Percentiles rank a stretch among this genome's conserved stretches.
Conservation (phyloP, 768 basidiomycete species). For the Mycena polygramma region DNA sequence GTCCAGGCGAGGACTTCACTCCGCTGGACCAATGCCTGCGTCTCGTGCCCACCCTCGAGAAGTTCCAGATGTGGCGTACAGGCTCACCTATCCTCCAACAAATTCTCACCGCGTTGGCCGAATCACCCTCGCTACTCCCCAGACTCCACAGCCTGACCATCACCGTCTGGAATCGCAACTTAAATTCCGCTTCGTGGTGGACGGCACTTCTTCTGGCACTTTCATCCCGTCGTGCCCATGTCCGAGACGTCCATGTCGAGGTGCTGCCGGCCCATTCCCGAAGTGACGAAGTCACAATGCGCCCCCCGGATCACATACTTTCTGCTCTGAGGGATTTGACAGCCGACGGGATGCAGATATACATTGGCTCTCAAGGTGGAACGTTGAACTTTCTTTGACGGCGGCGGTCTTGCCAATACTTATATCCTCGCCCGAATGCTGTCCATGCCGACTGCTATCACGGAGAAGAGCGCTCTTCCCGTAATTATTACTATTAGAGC, state of each 20-base stretch:
- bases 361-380: neutral
- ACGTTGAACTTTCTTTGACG: too few species aligned
- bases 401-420: too few species aligned
- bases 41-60: too few species aligned
- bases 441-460: too few species aligned
- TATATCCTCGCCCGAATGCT: too few species aligned
- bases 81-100: too few species aligned
- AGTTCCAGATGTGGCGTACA: too few species aligned
- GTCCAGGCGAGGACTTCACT: neutral
- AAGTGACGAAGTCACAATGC: too few species aligned
- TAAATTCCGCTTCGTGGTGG: neutral
- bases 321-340: neutral
- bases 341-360: neutral
- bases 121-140: neutral
- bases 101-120: neutral
- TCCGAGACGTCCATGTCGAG: neutral
- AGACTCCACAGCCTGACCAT: neutral
- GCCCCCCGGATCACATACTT: too few species aligned
- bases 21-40: too few species aligned
- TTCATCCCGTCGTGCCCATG: neutral
- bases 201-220: neutral
- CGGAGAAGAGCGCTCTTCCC: too few species aligned
- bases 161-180: neutral
- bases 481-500: too few species aligned
- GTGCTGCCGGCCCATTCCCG: neutral